Base-by-base conservation (phyloP, 2,329 filamentous ascomycete species). In the Hortaea sp. region DNA sequence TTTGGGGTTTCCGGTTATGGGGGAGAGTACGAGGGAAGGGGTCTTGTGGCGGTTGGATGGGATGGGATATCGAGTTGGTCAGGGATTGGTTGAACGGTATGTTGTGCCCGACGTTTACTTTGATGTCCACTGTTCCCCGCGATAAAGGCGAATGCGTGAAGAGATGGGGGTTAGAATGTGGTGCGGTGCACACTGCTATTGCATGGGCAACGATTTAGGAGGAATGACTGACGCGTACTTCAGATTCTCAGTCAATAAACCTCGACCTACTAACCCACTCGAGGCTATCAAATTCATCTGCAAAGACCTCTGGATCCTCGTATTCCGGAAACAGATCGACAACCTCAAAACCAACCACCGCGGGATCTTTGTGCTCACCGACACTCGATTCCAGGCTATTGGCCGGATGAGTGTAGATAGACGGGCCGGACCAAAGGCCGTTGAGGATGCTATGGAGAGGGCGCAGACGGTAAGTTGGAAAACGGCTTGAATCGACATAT, bases 281-380 rank as follows among this genome's bases (percentile, higher is more conserved):
- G 92, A 97, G 63, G 85, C 89, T 42, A 98, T 98, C 65, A 98
- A 98, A 66, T 97, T 98, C 62, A 75, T 98, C 42, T 98, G 92
- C 78, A 98, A 98, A 72, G 92, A 98, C 66, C 75, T 98, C 39
- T 98, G 92, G 92, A 88, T 81, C 31, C 75, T 97, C 13, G 79
- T 95, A 11, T 98, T 95, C 67, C 78, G 86, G 63, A 98, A 98
- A 69, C 94, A 97, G 66, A 87, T 98, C 61, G 92, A 98, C 68
- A 98, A 98, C 64, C 75, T 98, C 41, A 98, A 98, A 70, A 98
- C 92, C 6, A 98, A 98, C 63, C 92, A 98, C 65, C 75, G 92
- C 58, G 92, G 92, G 43, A 88, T 97, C 56, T 98, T 95, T 66
- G 92, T 98, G 39, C 72, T 98, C 44, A 97, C 90, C 10, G 92